Evolutionary conservation across 2,329 filamentous ascomycete species (phyloP).

Genomic region (Tricladium varicosporioides): DNA sequence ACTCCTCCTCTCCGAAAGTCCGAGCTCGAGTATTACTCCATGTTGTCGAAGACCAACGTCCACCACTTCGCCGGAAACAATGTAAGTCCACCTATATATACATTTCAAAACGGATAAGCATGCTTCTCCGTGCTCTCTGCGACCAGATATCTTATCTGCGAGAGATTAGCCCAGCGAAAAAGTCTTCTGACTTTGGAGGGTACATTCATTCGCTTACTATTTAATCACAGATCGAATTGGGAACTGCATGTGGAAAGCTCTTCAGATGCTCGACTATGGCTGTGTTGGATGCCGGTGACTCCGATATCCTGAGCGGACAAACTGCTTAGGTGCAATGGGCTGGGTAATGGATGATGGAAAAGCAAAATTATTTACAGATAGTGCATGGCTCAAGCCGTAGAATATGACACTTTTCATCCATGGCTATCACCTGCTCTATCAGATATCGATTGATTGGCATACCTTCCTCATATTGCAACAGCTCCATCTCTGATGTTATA

Average conservation of each 20-base stretch:
- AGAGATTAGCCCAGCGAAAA: slow-evolving; percentile 81
- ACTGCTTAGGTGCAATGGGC: slow-evolving; percentile 48
- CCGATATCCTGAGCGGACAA: slow-evolving; percentile 88
- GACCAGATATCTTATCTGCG: slow-evolving; percentile 27
- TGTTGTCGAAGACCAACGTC: slow-evolving; percentile 90
- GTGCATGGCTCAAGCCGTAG: slow-evolving; percentile 23
- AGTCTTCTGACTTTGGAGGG: slow-evolving; percentile 92
- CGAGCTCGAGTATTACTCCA: slow-evolving; percentile 93
- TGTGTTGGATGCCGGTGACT: slow-evolving; percentile 96
- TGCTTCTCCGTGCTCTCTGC: slow-evolving; percentile 15
- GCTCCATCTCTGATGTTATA: no score
- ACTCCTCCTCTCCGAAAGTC: slow-evolving; percentile 96
- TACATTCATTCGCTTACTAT: slow-evolving; percentile 56
- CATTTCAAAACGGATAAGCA: slow-evolving; percentile 14
- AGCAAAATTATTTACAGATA: slow-evolving; percentile 6
- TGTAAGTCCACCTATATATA: slow-evolving; percentile 64
- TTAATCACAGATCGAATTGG: slow-evolving; percentile 81
- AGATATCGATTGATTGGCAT: no score
- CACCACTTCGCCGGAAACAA: slow-evolving; percentile 99
- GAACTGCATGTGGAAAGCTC: slow-evolving; percentile 97
- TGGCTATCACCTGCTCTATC: background rate
- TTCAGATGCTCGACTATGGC: slow-evolving; percentile 98
- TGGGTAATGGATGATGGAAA: slow-evolving; percentile 3
- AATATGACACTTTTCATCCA: slow-evolving; percentile 24
- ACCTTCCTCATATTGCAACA: no score